A percentile compares a stretch with the other conserved stretches of the same genome.
These are phyloP conservation scores for Termitomyces sp. DNA, from an alignment of 1,284 basidiomycete genomes.

Conservation along the genomic window DNA sequence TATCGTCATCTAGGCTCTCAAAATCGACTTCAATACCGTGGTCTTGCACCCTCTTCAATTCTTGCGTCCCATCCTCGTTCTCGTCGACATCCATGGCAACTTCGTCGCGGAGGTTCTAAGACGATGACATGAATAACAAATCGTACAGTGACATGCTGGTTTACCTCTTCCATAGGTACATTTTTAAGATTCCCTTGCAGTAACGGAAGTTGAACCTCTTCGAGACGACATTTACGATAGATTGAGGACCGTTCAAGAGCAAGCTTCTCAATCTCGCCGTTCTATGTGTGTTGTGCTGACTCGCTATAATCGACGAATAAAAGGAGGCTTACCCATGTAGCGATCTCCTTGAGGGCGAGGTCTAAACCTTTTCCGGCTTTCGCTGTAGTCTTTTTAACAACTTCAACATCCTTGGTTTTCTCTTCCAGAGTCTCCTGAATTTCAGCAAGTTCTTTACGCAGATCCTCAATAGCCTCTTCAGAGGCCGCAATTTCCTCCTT, in stretches of 20 bases:
- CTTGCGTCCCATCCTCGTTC: conserved; percentile 74
- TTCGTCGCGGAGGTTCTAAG: conserved; percentile 73
- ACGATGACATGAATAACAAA: not conserved
- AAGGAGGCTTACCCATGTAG: conserved; percentile 51
- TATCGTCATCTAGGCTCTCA: conserved; percentile 74
- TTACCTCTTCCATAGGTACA: conserved; percentile 92
- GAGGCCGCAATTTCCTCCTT: conserved; percentile 63
- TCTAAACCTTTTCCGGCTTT: conserved; percentile 79
- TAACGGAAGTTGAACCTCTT: conserved; percentile 87
- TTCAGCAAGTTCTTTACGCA: conserved; percentile 58
- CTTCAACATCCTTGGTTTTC: conserved; percentile 68
- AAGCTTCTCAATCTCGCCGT: conserved; percentile 90
- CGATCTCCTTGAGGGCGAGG: conserved; percentile 86
- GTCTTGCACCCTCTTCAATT: conserved; percentile 67
- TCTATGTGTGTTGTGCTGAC: conserved; percentile 40
- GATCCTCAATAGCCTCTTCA: conserved; percentile 53
- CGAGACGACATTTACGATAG: conserved; percentile 90
- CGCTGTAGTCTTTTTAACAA: conserved; percentile 65
- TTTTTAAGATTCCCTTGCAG: conserved; percentile 72
- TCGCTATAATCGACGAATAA: not conserved
- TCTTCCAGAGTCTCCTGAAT: conserved; percentile 66
- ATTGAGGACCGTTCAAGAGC: conserved; percentile 82
- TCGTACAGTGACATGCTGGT: conserved; percentile 34
- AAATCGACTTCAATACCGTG: conserved; percentile 94
- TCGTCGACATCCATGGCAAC: conserved; percentile 89